Percentiles rank a stretch among this genome's conserved stretches.
Evolutionary conservation across 208 protist genomes (phyloP).

Genomic region (Trypanosoma caninum): DNA sequence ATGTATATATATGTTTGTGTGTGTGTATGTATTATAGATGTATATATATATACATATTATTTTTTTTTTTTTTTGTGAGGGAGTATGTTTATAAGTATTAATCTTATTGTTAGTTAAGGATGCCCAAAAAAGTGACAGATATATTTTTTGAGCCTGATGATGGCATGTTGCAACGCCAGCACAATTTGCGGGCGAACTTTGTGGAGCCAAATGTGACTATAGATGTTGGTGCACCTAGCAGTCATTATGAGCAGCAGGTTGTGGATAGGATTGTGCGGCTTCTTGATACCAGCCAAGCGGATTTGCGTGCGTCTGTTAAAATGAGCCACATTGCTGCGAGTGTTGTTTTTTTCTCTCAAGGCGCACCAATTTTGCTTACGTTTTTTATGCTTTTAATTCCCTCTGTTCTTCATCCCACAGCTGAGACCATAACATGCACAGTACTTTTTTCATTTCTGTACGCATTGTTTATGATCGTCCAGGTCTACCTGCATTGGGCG

Average conservation of each 20-base stretch:
- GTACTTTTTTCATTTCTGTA: slow-evolving; percentile 64
- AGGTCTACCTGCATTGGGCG: slow-evolving; percentile 74
- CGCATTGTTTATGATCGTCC: slow-evolving; percentile 43
- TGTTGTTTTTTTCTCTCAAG: slow-evolving; percentile 55
- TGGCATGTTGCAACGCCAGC: background rate
- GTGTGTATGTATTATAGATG: too few relatives aligned
- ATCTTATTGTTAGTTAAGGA: background rate
- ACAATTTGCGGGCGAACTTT: background rate
- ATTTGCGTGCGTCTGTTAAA: slow-evolving; percentile 36
- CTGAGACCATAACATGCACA: slow-evolving; percentile 54
- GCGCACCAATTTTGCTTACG: slow-evolving; percentile 46
- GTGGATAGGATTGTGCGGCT: slow-evolving; percentile 50
- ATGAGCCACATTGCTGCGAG: slow-evolving; percentile 36
- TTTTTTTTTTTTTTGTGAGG: slow-evolving; percentile 20
- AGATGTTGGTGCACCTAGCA: slow-evolving; percentile 47
- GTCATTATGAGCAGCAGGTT: slow-evolving; percentile 63
- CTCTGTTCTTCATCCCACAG: slow-evolving; percentile 44
- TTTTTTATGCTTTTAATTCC: slow-evolving; percentile 67
- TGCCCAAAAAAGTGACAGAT: background rate
- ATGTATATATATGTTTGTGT: background rate
- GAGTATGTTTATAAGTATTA: background rate
- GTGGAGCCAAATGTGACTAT: background rate
- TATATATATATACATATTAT: too few relatives aligned
- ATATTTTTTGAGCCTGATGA: slow-evolving; percentile 6
- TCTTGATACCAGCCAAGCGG: slow-evolving; percentile 35